These are phyloP conservation scores for Chimonanthus praecox DNA, from an alignment of 164 flowering plant genomes.

Conservation along the genomic window DNA sequence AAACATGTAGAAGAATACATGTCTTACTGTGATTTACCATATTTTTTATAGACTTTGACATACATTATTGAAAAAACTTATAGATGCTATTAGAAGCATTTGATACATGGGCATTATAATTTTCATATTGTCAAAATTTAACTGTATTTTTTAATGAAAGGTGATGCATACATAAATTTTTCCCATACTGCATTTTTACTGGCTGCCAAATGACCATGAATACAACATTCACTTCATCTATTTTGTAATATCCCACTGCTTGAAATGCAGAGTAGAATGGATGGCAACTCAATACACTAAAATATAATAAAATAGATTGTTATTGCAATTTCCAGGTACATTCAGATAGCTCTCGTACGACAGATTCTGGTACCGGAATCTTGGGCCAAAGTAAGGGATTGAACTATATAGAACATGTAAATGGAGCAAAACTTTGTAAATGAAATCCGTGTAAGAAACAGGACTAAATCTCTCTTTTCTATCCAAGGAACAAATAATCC, in stretches of 20 bases:
- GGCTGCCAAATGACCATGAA: background rate
- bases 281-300: background rate
- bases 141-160: no score
- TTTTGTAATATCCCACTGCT: background rate
- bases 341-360: background rate
- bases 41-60: no score
- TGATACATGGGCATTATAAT: no score
- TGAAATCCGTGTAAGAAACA: background rate
- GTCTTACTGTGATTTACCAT: no score
- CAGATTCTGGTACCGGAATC: background rate
- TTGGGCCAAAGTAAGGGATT: background rate
- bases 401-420: no score
- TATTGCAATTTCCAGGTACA: background rate
- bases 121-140: no score
- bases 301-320: background rate
- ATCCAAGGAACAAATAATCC: no score
- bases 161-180: no score
- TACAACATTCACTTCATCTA: background rate
- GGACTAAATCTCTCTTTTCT: background rate
- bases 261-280: background rate
- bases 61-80: no score
- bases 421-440: background rate
- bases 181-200: no score
- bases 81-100: no score
- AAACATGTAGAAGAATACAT: no score